Percentiles rank a stretch among this genome's conserved stretches.
phyloP scores from a whole-genome alignment of 2,329 filamentous ascomycete species.

The Aspergillus japonicus region DNA sequence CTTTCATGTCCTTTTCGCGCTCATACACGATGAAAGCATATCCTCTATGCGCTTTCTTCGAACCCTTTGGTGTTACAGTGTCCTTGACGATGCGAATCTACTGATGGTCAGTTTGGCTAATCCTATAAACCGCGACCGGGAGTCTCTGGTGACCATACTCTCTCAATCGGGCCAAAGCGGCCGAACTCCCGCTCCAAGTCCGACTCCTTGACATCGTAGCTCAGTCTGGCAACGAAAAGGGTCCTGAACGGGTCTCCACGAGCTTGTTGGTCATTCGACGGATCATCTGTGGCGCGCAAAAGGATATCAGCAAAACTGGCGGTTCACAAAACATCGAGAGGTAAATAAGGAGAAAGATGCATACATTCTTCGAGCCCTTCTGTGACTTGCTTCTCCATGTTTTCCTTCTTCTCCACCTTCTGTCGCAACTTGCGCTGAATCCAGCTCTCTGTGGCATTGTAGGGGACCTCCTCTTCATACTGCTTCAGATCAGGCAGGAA shows the following conservation, averaged over 20 bases:
- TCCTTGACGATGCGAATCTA: constrained; percentile 87
- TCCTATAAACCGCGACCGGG: neutral
- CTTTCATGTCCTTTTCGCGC: constrained; percentile 98
- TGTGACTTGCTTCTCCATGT: constrained; percentile 61
- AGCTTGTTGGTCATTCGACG: constrained; percentile 80
- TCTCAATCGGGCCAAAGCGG: constrained; percentile 89
- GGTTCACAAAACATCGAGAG: neutral
- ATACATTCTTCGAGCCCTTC: constrained; percentile 67
- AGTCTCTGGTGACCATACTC: constrained; percentile 55
- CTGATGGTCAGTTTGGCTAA: constrained; percentile 18
- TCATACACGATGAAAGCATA: constrained; percentile 98
- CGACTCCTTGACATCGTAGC: constrained; percentile 83
- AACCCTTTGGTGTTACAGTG: constrained; percentile 65
- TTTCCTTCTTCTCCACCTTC: constrained; percentile 74
- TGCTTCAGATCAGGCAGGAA: constrained; percentile 72
- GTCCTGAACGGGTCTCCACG: constrained; percentile 94
- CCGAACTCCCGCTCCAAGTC: constrained; percentile 93
- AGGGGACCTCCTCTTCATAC: constrained; percentile 75
- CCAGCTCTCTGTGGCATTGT: constrained; percentile 87
- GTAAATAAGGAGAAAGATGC: neutral
- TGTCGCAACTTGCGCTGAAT: constrained; percentile 81
- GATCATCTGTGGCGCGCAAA: constrained; percentile 62
- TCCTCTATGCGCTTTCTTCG: constrained; percentile 78
- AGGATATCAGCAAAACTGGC: neutral
- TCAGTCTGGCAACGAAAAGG: constrained; percentile 84